Conservation (phyloP, 352 stramenopile species). For the Aphanomyces invadans region DNA sequence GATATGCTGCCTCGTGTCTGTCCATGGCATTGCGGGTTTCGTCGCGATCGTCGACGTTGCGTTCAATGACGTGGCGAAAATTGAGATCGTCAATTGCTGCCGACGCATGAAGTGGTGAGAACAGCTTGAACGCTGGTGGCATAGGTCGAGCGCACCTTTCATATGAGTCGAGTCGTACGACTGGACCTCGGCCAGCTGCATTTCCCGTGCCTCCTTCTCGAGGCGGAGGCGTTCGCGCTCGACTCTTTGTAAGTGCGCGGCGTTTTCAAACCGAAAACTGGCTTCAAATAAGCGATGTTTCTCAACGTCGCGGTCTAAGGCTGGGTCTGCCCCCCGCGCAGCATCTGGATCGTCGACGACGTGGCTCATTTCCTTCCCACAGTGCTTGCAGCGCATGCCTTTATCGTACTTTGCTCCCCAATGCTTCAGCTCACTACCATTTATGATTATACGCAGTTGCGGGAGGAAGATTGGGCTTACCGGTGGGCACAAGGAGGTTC, state of each 20-base stretch:
- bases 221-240: conserved; percentile 54
- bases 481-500: not conserved
- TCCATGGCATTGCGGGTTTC: conserved; percentile 32
- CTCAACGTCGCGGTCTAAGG: conserved; percentile 45
- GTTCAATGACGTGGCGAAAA: conserved; percentile 55
- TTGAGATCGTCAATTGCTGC: conserved; percentile 64
- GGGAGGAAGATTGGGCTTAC: too few relatives aligned
- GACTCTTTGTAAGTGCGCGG: conserved; percentile 37
- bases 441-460: too few relatives aligned
- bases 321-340: conserved; percentile 34
- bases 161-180: conserved; percentile 54
- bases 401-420: conserved; percentile 60
- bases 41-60: conserved; percentile 25
- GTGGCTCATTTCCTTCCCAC: conserved; percentile 56
- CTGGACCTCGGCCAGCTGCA: conserved; percentile 42
- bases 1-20: conserved; percentile 43
- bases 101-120: too few relatives aligned
- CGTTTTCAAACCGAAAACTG: conserved; percentile 34
- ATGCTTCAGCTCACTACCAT: conserved; percentile 36
- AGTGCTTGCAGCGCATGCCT: conserved; percentile 51
- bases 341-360: conserved; percentile 51
- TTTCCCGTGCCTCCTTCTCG: conserved; percentile 56
- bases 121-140: too few relatives aligned
- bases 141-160: conserved; percentile 27
- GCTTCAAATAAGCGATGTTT: conserved; percentile 41